Base-by-base conservation (phyloP, 2,329 filamentous ascomycete genomes). In the Daldinia eschscholtzii region DNA sequence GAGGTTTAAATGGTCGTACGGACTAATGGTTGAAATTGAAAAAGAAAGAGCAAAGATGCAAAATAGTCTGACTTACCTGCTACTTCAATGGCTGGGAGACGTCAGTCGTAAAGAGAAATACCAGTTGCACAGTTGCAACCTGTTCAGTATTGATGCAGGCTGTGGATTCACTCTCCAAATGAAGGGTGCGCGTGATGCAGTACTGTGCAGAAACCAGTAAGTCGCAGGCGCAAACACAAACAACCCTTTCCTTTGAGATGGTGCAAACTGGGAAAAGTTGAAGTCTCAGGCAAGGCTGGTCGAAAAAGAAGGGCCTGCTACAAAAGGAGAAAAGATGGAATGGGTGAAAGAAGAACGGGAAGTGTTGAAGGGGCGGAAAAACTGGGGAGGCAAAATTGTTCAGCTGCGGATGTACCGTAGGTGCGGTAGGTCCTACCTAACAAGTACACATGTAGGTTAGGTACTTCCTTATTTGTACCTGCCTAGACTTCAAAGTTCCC, bases 381-480 rank as follows among this genome's bases (percentile, higher is more conserved):
- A 71, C 30, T 70, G 72, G 72, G 70, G 71, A 73, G 70, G 73
- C 70, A 73, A 74, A 76, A 70, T 73, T 75, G 67, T 68, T 71
- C 62, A 71, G 72, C 70, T 68, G 69, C 65, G 37, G 50, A 63
- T 44, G 56, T 70, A 64, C 39, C 30, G 52, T 61, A 67, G 42
- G 57, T 65, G 53, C 53, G 41, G 58, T 65, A 60, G 26, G 41
- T 37, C 41, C 41, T 46, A 35, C 33, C 33, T 35, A 9, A 35
- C 10, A 35, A 10, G 33, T 35, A 39, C 35, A 2, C 5, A 39
- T 1, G 7, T 37, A 37, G 35, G 35, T 37, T 42, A 23, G 20
- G 23, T 42, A 42, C 39, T 20, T 26, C 33, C 42, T 42, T 42
- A 46, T 64, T 61, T 42, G 57, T 68, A 68, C 65, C 65, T 68